A percentile compares a stretch with the other conserved stretches of the same genome.
These are phyloP conservation scores for Balakata baccata DNA, from an alignment of 345 rosid genomes.

Conservation along the genomic window DNA sequence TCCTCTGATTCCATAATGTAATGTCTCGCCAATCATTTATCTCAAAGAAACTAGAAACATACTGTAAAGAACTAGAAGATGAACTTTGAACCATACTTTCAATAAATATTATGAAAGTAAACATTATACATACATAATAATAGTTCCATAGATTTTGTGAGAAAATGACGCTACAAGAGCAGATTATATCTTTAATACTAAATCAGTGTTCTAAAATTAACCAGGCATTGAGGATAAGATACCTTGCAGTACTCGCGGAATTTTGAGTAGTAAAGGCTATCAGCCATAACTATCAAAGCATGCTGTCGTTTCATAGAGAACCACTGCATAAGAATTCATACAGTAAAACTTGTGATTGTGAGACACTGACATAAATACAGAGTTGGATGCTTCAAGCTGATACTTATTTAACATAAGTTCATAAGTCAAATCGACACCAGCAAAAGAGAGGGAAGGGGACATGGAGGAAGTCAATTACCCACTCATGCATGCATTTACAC, in stretches of 20 bases:
- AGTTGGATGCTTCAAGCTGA: conserved; percentile 1
- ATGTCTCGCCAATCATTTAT: not conserved
- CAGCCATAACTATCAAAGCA: conserved; percentile 90
- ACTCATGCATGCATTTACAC: not conserved
- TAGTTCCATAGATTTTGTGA: not conserved
- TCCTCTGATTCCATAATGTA: not conserved
- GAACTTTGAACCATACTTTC: not conserved
- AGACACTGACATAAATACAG: too few relatives aligned
- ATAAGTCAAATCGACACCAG: not conserved
- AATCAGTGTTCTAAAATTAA: not conserved
- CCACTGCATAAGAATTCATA: conserved; percentile 64
- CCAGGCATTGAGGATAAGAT: conserved; percentile 10
- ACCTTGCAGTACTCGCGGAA: conserved; percentile 94
- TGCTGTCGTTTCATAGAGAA: conserved; percentile 98
- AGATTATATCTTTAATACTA: not conserved
- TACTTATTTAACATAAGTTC: conserved; percentile 11
- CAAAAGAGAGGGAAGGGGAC: not conserved
- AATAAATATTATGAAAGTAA: not conserved
- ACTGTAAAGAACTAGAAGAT: not conserved
- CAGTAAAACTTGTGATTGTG: conserved; percentile 6
- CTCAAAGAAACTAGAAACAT: not conserved
- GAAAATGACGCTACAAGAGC: not conserved
- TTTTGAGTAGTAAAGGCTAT: conserved; percentile 82
- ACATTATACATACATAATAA: too few relatives aligned
- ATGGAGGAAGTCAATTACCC: not conserved